Percentiles rank a stretch among this genome's conserved stretches.
Evolutionary conservation across 441 rosid genomes (phyloP).

Genomic region (Biscutella laevigata): DNA sequence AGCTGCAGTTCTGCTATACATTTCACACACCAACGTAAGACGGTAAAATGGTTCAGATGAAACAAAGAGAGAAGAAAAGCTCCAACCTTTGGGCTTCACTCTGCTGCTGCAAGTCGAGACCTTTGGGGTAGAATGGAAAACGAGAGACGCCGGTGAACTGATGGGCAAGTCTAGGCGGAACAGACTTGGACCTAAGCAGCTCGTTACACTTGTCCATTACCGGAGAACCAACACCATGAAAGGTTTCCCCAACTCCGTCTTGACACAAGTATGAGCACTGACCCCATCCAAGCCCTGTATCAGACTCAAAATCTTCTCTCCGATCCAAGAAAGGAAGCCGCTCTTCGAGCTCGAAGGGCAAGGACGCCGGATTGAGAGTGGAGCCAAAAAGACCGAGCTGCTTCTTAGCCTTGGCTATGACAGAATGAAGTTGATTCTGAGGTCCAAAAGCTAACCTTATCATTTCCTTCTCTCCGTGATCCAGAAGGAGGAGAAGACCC

Average conservation of each 20-base stretch:
- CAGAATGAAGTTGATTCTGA: slow-evolving; percentile 34
- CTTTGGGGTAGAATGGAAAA: slow-evolving; percentile 32
- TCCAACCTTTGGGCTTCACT: slow-evolving; percentile 33
- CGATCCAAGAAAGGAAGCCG: neutral
- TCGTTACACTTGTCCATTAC: no score
- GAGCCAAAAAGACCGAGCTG: slow-evolving; percentile 24
- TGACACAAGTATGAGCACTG: slow-evolving; percentile 41
- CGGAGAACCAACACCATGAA: no score
- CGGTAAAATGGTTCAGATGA: no score
- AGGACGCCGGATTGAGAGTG: no score
- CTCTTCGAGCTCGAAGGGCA: no score
- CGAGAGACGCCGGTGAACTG: slow-evolving; percentile 28
- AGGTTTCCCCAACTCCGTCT: slow-evolving; percentile 17
- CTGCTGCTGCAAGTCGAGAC: slow-evolving; percentile 36
- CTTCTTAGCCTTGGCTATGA: slow-evolving; percentile 40
- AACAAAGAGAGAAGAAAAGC: neutral
- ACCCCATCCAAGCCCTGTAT: slow-evolving; percentile 32
- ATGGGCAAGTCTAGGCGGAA: slow-evolving; percentile 29
- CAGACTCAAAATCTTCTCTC: neutral
- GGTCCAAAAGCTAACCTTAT: slow-evolving; percentile 47
- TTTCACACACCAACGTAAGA: neutral
- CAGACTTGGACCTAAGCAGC: slow-evolving; percentile 30
- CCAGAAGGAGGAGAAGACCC: slow-evolving; percentile 51
- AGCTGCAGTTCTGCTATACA: slow-evolving; percentile 20
- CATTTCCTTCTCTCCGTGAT: slow-evolving; percentile 46